Conservation (phyloP, 352 stramenopile genomes). For the Phytophthora citricola region DNA sequence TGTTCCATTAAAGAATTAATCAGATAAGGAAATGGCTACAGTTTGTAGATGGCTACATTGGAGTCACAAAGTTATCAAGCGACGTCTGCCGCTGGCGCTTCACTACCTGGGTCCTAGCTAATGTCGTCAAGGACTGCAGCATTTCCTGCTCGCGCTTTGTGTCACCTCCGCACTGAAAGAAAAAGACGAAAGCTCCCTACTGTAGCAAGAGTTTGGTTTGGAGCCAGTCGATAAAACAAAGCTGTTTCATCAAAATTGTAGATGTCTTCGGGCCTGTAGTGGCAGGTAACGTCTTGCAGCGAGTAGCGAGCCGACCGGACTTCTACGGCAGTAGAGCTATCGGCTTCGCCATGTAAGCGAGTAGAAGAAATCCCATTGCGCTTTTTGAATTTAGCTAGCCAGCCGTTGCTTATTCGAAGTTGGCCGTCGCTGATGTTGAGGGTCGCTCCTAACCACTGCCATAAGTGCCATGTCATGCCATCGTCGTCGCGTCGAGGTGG, state of each 20-base stretch:
- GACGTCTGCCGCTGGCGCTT: conserved; percentile 6
- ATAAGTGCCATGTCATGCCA: too few species aligned
- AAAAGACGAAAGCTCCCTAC: conserved; percentile 4
- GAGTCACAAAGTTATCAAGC: conserved; percentile 5
- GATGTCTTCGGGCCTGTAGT: conserved; percentile 6
- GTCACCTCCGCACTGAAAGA: conserved; percentile 13
- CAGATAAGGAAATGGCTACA: conserved; percentile 14
- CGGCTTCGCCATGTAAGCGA: not conserved
- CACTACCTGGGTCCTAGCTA: conserved; percentile 7
- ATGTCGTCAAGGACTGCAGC: conserved; percentile 3
- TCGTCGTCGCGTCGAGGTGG: too few species aligned
- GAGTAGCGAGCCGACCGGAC: conserved; percentile 8
- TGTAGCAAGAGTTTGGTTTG: conserved; percentile 9
- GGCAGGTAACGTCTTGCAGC: conserved; percentile 1
- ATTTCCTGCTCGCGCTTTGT: conserved; percentile 13
- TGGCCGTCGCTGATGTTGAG: conserved; percentile 9
- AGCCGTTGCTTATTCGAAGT: conserved; percentile 15
- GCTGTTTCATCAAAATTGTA: conserved; percentile 11
- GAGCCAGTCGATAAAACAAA: conserved; percentile 13
- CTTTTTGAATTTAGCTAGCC: conserved; percentile 15
- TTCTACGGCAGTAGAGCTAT: conserved; percentile 1
- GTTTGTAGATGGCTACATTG: conserved; percentile 9
- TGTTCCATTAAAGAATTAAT: conserved; percentile 13
- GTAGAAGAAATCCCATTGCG: conserved; percentile 13
- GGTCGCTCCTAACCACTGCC: not conserved